Conservation (phyloP, 2,329 filamentous ascomycete species). For the Colletotrichum incanum region DNA sequence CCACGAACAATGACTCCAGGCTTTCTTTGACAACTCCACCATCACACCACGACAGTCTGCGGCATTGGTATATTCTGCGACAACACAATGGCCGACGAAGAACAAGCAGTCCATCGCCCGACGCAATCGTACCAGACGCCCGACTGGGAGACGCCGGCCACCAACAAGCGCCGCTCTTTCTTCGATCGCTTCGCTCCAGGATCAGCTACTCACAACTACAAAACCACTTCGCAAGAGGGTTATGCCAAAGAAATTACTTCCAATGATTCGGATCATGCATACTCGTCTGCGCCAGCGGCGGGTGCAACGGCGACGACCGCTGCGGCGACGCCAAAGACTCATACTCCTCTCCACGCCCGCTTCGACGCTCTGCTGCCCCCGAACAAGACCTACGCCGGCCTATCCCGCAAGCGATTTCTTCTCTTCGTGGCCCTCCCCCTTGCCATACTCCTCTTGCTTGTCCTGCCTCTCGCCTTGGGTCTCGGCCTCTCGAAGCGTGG, state of each 20-base stretch:
- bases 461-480: constrained; percentile 32
- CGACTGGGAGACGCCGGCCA: constrained; percentile 29
- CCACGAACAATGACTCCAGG: not conserved
- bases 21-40: not conserved
- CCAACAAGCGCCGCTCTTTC: constrained; percentile 31
- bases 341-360: constrained; percentile 14
- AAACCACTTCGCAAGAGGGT: not conserved
- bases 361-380: constrained; percentile 34
- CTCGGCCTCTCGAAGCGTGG: constrained; percentile 31
- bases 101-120: constrained; percentile 27
- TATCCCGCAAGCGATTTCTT: constrained; percentile 26
- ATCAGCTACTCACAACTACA: not conserved
- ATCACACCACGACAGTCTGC: not conserved
- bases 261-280: not conserved
- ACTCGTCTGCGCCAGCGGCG: not conserved
- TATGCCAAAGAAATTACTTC: constrained; percentile 12
- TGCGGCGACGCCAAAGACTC: not conserved
- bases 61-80: not conserved
- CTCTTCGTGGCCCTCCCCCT: constrained; percentile 26
- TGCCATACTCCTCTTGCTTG: constrained; percentile 21
- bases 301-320: not conserved
- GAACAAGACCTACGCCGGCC: constrained; percentile 31
- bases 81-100: constrained; percentile 29
- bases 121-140: constrained; percentile 36
- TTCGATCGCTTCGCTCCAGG: constrained; percentile 22